phyloP scores from a whole-genome alignment of 208 protist genomes.

The Wallacemonas sp. region DNA sequence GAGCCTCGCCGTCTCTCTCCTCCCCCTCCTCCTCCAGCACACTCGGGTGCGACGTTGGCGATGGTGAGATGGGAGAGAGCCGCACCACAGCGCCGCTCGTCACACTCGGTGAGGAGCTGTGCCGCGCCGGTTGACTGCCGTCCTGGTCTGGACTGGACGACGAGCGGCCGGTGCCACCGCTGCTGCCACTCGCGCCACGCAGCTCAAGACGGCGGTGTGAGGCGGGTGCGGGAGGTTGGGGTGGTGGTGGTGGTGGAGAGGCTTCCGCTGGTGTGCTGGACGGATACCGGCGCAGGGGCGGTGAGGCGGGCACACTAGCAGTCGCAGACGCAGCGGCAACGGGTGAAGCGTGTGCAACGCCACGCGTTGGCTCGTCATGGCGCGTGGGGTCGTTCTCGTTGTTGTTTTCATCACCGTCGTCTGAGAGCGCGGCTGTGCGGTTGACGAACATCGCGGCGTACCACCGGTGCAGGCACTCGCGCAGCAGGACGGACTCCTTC shows the following conservation, averaged over 20 bases:
- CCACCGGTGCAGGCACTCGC: slow-evolving; percentile 52
- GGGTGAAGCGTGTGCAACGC: neutral
- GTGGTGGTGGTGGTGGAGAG: neutral
- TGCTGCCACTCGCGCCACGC: neutral
- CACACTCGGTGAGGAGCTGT: neutral
- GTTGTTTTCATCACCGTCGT: neutral
- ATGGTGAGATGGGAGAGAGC: slow-evolving; percentile 2
- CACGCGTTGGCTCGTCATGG: too few species aligned
- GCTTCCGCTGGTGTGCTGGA: neutral
- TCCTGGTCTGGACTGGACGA: slow-evolving; percentile 5
- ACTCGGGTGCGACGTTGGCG: slow-evolving; percentile 2
- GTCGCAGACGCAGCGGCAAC: neutral
- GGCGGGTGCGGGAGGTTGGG: neutral
- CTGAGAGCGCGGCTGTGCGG: slow-evolving; percentile 1
- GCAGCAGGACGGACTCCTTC: slow-evolving; percentile 31
- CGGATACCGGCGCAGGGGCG: slow-evolving; percentile 5
- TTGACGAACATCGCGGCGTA: slow-evolving; percentile 57
- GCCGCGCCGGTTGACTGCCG: neutral
- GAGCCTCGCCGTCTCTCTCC: too few species aligned
- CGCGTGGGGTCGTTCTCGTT: neutral
- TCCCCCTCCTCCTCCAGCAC: neutral
- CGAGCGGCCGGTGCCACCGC: slow-evolving; percentile 4
- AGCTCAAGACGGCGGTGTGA: neutral
- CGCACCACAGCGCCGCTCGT: neutral
- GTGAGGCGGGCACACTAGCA: slow-evolving; percentile 2